Conservation (phyloP, 331 rosid genomes). For the Pyrus hybrid region DNA sequence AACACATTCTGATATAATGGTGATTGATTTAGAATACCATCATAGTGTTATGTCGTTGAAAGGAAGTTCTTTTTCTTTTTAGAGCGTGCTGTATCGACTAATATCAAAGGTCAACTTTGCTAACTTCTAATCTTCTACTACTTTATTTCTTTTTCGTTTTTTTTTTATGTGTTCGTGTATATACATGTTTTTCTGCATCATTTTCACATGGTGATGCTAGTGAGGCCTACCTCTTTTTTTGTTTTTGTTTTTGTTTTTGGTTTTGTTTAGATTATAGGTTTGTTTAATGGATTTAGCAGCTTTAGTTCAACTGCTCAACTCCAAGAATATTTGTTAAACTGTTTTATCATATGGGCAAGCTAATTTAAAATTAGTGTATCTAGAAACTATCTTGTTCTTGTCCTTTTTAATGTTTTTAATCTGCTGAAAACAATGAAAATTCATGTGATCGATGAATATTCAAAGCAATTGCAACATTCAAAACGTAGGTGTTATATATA, state of each 20-base stretch:
- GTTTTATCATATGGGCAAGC: not conserved
- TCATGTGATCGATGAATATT: not conserved
- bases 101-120: not conserved
- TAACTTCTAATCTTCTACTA: too few relatives aligned
- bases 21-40: too few relatives aligned
- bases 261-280: not conserved
- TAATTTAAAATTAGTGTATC: not conserved
- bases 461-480: too few relatives aligned
- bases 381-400: not conserved
- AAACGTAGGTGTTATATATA: too few relatives aligned
- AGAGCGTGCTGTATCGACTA: not conserved
- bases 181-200: not conserved
- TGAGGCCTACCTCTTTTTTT: too few relatives aligned
- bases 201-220: not conserved
- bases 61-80: not conserved
- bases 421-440: not conserved
- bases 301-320: slow-evolving; percentile 13
- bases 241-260: too few relatives aligned
- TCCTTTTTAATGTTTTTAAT: not conserved
- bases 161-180: not conserved
- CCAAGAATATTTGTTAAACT: not conserved
- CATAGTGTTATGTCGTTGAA: too few relatives aligned
- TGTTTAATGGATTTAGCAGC: not conserved
- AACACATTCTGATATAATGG: too few relatives aligned
- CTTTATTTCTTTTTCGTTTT: not conserved